Conservation (phyloP, 257 asterid species). For the Solanum virginianum region DNA sequence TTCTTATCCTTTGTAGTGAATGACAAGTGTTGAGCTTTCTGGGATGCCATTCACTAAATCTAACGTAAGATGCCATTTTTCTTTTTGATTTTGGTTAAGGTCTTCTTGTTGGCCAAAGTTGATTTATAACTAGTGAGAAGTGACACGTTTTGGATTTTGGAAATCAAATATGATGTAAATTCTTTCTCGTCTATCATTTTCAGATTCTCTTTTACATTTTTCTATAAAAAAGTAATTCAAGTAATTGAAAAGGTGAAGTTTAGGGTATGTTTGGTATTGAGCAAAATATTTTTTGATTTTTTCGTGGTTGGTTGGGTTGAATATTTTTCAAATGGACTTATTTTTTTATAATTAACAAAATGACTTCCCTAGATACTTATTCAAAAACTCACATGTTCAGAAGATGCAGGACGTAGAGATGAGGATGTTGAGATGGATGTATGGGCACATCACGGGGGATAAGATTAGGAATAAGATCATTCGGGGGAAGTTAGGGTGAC, state of each 20-base stretch:
- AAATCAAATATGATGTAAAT: background rate
- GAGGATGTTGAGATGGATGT: too few species aligned
- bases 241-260: too few species aligned
- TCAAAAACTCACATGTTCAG: too few species aligned
- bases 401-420: too few species aligned
- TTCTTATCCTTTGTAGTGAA: background rate
- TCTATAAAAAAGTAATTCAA: too few species aligned
- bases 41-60: background rate
- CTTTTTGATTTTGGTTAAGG: background rate
- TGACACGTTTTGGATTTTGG: background rate
- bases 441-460: too few species aligned
- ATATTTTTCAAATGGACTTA: too few species aligned
- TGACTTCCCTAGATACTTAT: too few species aligned
- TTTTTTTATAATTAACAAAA: too few species aligned
- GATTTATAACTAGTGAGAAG: background rate
- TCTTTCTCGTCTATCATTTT: background rate
- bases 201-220: background rate
- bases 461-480: too few species aligned
- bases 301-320: background rate
- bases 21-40: background rate
- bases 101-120: background rate
- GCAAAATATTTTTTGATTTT: background rate
- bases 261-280: background rate
- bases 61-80: background rate
- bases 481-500: too few species aligned